Percentiles rank a stretch among this genome's conserved stretches.
phyloP scores from a whole-genome alignment of 805 yeast genomes.

The Nakazawaea molendinolei region DNA sequence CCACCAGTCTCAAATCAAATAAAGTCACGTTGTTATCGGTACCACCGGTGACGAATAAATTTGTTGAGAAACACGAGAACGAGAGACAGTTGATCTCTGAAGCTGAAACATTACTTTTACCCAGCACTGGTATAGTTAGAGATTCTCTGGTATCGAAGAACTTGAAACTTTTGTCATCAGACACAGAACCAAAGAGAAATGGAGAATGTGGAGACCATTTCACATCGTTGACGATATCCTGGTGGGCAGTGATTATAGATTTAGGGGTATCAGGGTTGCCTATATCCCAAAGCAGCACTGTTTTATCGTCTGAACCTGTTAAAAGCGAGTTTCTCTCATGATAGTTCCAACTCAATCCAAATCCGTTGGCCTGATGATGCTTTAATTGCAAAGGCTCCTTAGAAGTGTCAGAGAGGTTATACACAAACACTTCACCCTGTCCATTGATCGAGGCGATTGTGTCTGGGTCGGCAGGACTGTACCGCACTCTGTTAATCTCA shows the following conservation, averaged over 20 bases:
- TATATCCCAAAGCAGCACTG: constrained; percentile 57
- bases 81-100: constrained; percentile 55
- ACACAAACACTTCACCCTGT: constrained; percentile 51
- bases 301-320: constrained; percentile 61
- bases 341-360: constrained; percentile 66
- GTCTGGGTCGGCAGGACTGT: constrained; percentile 53
- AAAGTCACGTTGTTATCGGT: constrained; percentile 59
- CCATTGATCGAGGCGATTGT: constrained; percentile 65
- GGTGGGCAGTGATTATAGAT: constrained; percentile 32
- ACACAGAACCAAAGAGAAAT: constrained; percentile 59
- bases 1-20: constrained; percentile 47
- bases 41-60: constrained; percentile 64
- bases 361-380: constrained; percentile 64
- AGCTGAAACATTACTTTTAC: constrained; percentile 20
- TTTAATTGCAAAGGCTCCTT: constrained; percentile 26
- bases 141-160: constrained; percentile 46
- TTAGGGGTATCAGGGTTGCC: constrained; percentile 19
- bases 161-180: constrained; percentile 57
- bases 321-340: constrained; percentile 40
- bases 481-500: constrained; percentile 73
- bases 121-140: constrained; percentile 17
- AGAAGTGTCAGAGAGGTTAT: constrained; percentile 28
- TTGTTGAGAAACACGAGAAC: constrained; percentile 54
- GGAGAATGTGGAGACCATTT: constrained; percentile 57
- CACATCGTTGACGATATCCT: constrained; percentile 66